Evolutionary conservation across 306 rosid genomes (phyloP).

Genomic region (Malus fusca): DNA sequence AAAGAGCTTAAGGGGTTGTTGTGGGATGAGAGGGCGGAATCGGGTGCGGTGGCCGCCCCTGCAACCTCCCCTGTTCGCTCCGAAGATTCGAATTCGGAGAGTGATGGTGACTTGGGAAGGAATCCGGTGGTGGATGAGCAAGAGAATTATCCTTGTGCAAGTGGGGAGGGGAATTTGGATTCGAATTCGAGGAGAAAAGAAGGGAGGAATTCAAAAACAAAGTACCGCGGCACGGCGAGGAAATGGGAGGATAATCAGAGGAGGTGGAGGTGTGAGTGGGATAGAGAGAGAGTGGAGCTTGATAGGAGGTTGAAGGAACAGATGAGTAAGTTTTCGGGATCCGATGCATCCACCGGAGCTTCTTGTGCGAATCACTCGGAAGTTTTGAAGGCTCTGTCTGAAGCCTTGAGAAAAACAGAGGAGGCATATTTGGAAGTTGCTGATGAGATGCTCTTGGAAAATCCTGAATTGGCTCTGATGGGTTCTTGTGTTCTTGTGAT

Average conservation of each 20-base stretch:
- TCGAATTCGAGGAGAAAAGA: constrained; percentile 22
- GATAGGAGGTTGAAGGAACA: constrained; percentile 81
- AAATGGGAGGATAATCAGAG: constrained; percentile 83
- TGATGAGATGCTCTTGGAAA: constrained; percentile 70
- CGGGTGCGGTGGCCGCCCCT: constrained; percentile 15
- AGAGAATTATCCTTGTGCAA: constrained; percentile 45
- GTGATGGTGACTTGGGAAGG: constrained; percentile 23
- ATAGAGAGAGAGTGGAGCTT: constrained; percentile 74
- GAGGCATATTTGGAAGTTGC: constrained; percentile 78
- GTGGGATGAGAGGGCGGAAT: constrained; percentile 62
- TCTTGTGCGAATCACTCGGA: constrained; percentile 42
- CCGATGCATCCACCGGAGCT: constrained; percentile 6
- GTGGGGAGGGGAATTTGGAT: constrained; percentile 42
- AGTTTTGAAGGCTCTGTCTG: constrained; percentile 75
- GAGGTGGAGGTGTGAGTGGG: constrained; percentile 97
- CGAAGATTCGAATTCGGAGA: constrained; percentile 17
- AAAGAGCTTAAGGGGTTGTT: constrained; percentile 81
- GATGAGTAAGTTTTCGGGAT: constrained; percentile 41
- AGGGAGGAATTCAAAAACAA: constrained; percentile 31
- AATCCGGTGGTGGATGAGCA: constrained; percentile 38
- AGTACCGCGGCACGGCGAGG: constrained; percentile 48
- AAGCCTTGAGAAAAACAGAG: constrained; percentile 81
- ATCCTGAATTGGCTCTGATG: constrained; percentile 94
- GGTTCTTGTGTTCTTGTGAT: constrained; percentile 98
- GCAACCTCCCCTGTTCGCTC: constrained; percentile 22